phyloP scores from a whole-genome alignment of 179 eudicot species.

The Beta lomatogona region DNA sequence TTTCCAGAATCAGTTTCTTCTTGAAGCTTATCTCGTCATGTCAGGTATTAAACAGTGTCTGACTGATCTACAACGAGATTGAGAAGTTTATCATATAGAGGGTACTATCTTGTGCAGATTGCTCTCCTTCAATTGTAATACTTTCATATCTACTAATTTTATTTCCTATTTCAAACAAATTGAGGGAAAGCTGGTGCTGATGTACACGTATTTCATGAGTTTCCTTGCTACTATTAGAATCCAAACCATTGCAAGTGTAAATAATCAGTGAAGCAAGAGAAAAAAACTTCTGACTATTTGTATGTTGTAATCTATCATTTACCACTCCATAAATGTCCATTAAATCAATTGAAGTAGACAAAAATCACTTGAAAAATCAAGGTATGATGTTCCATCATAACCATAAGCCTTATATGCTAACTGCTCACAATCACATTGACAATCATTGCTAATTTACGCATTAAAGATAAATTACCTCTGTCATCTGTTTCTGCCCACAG shows the following conservation, averaged over 20 bases:
- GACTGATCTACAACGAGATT: too few relatives aligned
- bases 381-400: neutral
- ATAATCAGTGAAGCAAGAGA: neutral
- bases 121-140: neutral
- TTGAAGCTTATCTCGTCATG: too few relatives aligned
- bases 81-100: too few relatives aligned
- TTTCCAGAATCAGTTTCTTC: too few relatives aligned
- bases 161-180: neutral
- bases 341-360: neutral
- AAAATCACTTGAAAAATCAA: neutral
- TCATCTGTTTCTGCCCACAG: slow-evolving; percentile 90
- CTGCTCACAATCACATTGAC: neutral
- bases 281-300: neutral
- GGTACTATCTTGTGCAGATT: neutral
- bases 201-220: neutral
- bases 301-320: neutral
- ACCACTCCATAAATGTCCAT: neutral
- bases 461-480: slow-evolving; percentile 58
- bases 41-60: too few relatives aligned
- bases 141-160: neutral
- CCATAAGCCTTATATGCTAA: neutral
- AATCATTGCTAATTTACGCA: neutral
- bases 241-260: neutral
- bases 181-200: neutral
- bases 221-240: neutral